These are phyloP conservation scores for Euphorbia tirucalli DNA, from an alignment of 345 rosid genomes.

Conservation along the genomic window DNA sequence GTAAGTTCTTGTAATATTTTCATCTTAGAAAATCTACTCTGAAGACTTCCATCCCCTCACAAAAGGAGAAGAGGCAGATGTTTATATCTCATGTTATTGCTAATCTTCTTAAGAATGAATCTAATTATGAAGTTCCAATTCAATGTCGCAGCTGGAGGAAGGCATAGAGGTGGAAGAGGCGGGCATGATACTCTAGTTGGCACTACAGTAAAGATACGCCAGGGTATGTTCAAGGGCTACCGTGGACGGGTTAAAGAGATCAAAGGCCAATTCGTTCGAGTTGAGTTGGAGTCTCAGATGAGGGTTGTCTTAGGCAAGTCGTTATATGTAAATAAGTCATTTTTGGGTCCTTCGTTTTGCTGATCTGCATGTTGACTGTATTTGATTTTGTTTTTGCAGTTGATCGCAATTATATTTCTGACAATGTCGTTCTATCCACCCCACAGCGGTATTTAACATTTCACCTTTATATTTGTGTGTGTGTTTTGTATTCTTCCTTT, in stretches of 20 bases:
- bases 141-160: slow-evolving; percentile 66
- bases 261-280: slow-evolving; percentile 75
- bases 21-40: neutral
- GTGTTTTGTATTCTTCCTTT: slow-evolving; percentile 4
- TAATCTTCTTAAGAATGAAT: too few species aligned
- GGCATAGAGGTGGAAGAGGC: slow-evolving; percentile 88
- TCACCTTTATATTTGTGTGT: too few species aligned
- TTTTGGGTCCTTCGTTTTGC: slow-evolving; percentile 11
- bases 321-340: slow-evolving; percentile 3
- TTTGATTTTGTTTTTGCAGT: slow-evolving; percentile 50
- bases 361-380: slow-evolving; percentile 15
- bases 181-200: slow-evolving; percentile 70
- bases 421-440: slow-evolving; percentile 72
- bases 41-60: too few species aligned
- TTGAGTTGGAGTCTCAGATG: slow-evolving; percentile 90
- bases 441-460: slow-evolving; percentile 56
- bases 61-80: neutral
- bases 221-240: slow-evolving; percentile 79
- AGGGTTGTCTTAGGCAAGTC: slow-evolving; percentile 85
- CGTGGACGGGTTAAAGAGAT: slow-evolving; percentile 87
- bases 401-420: slow-evolving; percentile 69
- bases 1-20: slow-evolving; percentile 45
- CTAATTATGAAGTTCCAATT: too few species aligned
- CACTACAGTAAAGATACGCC: slow-evolving; percentile 77
- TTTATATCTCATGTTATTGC: slow-evolving; percentile 11